phyloP scores from a whole-genome alignment of 352 stramenopile genomes.

The Paralagenidium karlingii region DNA sequence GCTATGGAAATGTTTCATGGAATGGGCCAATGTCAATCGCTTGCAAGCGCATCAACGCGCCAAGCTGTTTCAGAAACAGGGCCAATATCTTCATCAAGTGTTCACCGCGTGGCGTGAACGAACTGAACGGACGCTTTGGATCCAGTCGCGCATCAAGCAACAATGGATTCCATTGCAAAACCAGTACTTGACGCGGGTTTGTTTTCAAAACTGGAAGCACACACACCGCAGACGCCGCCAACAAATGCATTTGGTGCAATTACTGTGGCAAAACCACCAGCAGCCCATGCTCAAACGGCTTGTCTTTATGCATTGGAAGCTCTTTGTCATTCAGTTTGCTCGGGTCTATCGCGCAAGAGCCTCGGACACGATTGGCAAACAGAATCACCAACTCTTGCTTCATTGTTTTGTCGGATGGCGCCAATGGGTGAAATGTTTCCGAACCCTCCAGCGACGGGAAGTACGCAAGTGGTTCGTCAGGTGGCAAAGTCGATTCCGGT shows the following conservation, averaged over 20 bases:
- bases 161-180: not conserved
- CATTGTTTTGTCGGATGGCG: slow-evolving; percentile 2
- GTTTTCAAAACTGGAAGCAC: not conserved
- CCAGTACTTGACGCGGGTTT: too few relatives aligned
- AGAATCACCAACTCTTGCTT: not conserved
- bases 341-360: not conserved
- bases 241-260: not conserved
- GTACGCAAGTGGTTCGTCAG: not conserved
- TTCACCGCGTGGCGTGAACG: not conserved
- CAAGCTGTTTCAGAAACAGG: too few relatives aligned
- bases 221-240: not conserved
- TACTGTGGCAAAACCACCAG: not conserved
- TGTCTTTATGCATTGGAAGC: not conserved
- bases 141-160: not conserved
- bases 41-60: too few relatives aligned
- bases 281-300: not conserved
- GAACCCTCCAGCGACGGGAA: not conserved
- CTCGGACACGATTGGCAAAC: not conserved
- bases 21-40: too few relatives aligned
- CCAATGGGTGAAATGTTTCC: slow-evolving; percentile 6
- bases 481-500: too few relatives aligned
- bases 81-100: too few relatives aligned
- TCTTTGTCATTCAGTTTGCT: not conserved
- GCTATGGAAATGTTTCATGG: too few relatives aligned
- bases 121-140: not conserved